A percentile compares a stretch with the other conserved stretches of the same genome.
Conservation (phyloP, 768 basidiomycete genomes). For the Baorangia bicolor region DNA sequence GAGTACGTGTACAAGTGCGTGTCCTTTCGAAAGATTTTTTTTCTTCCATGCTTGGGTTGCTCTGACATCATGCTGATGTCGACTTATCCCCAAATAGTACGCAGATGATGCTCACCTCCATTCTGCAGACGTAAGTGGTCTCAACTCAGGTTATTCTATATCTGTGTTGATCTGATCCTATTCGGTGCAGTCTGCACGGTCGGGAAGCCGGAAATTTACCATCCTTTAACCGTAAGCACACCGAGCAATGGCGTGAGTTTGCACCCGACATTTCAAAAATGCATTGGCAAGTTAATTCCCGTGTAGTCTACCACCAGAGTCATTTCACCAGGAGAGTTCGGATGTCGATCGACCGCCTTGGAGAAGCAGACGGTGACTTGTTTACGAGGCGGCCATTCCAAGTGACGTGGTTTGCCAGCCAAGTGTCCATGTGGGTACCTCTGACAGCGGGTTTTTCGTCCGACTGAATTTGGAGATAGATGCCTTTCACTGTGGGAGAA, state of each 20-base stretch:
- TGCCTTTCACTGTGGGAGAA: conserved; percentile 66
- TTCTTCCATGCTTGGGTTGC: conserved; percentile 6
- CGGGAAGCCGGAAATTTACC: conserved; percentile 46
- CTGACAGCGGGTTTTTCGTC: background rate
- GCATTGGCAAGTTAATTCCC: conserved; percentile 2
- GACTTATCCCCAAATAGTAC: conserved; percentile 42
- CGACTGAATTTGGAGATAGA: conserved; percentile 32
- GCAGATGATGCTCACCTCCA: conserved; percentile 62
- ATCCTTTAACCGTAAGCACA: conserved; percentile 67
- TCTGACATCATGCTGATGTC: conserved; percentile 14
- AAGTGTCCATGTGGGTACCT: conserved; percentile 55
- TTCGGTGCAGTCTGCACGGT: conserved; percentile 47
- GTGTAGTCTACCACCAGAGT: conserved; percentile 64
- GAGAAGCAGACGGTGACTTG: conserved; percentile 50
- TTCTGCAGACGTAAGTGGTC: conserved; percentile 59
- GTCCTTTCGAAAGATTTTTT: background rate
- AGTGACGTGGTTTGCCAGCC: conserved; percentile 69
- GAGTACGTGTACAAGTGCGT: conserved; percentile 77
- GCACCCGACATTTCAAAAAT: background rate
- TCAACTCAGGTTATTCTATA: background rate
- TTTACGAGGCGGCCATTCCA: conserved; percentile 69
- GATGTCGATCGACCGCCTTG: conserved; percentile 50
- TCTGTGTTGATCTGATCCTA: conserved; percentile 18
- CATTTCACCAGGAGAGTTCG: conserved; percentile 63
- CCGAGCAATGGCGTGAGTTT: conserved; percentile 76